Evolutionary conservation across 441 rosid genomes (phyloP).

Genomic region (Erodium moschatum): DNA sequence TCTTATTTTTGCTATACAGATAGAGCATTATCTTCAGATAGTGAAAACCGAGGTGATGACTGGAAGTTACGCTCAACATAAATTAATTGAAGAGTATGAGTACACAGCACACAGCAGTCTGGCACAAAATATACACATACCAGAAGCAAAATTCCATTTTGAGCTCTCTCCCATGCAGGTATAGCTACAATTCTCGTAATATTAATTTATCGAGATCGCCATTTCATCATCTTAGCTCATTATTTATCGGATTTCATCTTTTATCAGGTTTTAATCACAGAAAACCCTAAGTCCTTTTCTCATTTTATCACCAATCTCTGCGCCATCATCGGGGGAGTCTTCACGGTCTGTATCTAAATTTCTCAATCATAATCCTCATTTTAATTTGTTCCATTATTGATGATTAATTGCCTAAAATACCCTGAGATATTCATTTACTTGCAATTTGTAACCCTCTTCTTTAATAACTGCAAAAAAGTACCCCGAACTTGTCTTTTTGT

Average conservation of each 20-base stretch:
- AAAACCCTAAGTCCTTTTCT: conserved; percentile 72
- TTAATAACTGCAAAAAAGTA: no score
- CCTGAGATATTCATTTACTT: no score
- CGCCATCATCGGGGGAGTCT: conserved; percentile 95
- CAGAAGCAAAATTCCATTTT: conserved; percentile 81
- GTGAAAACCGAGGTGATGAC: conserved; percentile 84
- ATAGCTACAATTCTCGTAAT: conserved; percentile 14
- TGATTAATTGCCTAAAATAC: no score
- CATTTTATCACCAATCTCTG: conserved; percentile 93
- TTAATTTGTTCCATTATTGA: background rate
- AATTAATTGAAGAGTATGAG: conserved; percentile 72
- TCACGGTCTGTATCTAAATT: conserved; percentile 61
- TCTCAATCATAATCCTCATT: background rate
- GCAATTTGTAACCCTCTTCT: no score
- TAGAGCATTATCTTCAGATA: conserved; percentile 93
- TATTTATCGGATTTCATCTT: background rate
- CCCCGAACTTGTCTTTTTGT: no score
- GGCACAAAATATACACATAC: conserved; percentile 59
- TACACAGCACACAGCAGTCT: conserved; percentile 95
- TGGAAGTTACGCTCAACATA: conserved; percentile 33
- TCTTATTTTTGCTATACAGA: conserved; percentile 38
- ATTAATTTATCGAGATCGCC: no score
- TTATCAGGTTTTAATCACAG: conserved; percentile 73
- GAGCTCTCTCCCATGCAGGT: conserved; percentile 99
- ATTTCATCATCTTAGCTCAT: background rate